Evolutionary conservation across 2,329 filamentous ascomycete species (phyloP), one percentile per base, ranked within the genome.

Genomic region (Paecilomyces variotii): DNA sequence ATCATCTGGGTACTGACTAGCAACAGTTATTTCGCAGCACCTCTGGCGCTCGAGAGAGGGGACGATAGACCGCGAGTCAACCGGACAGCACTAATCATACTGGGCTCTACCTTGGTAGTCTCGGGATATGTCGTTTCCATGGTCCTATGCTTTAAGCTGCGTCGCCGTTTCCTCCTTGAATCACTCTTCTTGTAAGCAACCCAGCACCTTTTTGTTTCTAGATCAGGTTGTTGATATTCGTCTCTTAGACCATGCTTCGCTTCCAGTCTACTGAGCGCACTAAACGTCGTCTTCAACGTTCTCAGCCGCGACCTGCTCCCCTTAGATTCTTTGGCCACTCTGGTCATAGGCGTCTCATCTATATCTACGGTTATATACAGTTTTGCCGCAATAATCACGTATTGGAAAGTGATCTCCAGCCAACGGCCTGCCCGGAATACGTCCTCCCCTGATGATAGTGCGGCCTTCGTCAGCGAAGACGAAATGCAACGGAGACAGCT

Each of bases 401-500:
- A 67, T 28, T 63, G 60, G 25, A 63, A 62, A 54, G 61, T 50
- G 25, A 56, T 57, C 49, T 59, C 54, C 59, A 56, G 53, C 7
- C 57, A 4, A 53, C 57, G 24, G 45, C 61, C 39, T 58, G 56
- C 27, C 58, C 30, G 26, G 59, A 61, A 55, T n/a, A 25, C 30
- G 24, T 27, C 39, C 14, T 55, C 25, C 10, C 54, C 35, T 30
- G 58, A 28, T 27, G 58, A 57, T 9, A 54, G 56, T 39, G 65
- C 61, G 0, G 60, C 61, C 4, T 59, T 68, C 4, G 58, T 73
- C 49, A 72, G 67, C 2, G 70, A 72, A 25, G 74, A 76, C 55
- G 73, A 77, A 56, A 69, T 73, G 65, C 72, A 76, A 56, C 72
- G 75, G 34, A 71, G 70, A 35, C 72, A 77, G 56, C 62, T 76